phyloP scores from a whole-genome alignment of 495 filamentous ascomycete genomes.

The Podospora didyma region DNA sequence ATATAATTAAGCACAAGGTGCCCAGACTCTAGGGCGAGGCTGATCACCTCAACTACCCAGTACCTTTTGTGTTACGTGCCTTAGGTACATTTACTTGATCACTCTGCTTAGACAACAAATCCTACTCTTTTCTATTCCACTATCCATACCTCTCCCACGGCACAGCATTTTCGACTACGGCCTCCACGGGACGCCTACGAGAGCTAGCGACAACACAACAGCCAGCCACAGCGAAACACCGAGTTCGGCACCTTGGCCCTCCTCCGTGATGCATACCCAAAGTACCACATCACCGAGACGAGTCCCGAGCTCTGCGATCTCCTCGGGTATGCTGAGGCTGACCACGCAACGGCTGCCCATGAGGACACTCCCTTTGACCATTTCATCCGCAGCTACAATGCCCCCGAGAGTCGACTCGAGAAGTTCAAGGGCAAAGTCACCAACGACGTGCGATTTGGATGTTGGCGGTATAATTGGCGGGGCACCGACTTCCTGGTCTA shows the following conservation, averaged over 20 bases:
- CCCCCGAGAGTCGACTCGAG: constrained; percentile 14
- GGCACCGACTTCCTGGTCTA: constrained; percentile 44
- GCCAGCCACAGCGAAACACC: not conserved
- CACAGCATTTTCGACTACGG: not conserved
- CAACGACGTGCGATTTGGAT: constrained; percentile 39
- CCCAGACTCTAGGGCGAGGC: too few species aligned
- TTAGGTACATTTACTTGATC: too few species aligned
- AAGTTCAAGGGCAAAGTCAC: constrained; percentile 34
- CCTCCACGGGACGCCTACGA: not conserved
- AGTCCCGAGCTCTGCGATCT: constrained; percentile 13
- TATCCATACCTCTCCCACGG: too few species aligned
- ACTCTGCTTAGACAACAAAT: too few species aligned
- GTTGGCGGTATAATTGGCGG: constrained; percentile 40
- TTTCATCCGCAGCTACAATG: constrained; percentile 13
- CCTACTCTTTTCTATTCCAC: too few species aligned
- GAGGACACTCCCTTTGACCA: constrained; percentile 2
- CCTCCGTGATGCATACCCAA: constrained; percentile 20
- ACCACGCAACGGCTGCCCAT: constrained; percentile 18
- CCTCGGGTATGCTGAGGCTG: constrained; percentile 23
- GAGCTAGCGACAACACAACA: not conserved
- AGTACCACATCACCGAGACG: constrained; percentile 22
- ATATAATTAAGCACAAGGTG: too few species aligned
- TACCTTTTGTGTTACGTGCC: too few species aligned
- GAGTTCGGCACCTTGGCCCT: not conserved
- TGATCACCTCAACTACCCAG: too few species aligned